Conservation (phyloP, 2,329 filamentous ascomycete genomes). For the Alternaria incomplexa region DNA sequence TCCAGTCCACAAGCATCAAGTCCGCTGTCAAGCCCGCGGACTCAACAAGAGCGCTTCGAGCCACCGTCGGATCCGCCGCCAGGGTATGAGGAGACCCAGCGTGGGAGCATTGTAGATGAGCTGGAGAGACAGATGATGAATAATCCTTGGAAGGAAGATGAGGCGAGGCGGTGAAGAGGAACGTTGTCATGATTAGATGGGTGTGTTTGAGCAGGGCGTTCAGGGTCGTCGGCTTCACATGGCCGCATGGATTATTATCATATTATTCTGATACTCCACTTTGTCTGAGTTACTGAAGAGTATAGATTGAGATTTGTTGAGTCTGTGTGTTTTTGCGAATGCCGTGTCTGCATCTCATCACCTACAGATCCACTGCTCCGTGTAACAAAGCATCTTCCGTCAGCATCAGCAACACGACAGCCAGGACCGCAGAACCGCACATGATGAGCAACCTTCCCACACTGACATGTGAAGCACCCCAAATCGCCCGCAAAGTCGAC, state of each 20-base stretch:
- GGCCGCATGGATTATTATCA: neutral
- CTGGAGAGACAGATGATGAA: conserved; percentile 61
- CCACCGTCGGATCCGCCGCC: conserved; percentile 80
- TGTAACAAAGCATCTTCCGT: neutral
- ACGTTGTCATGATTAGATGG: conserved; percentile 4
- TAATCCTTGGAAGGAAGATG: conserved; percentile 20
- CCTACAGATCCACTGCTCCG: neutral
- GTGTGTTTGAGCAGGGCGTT: conserved; percentile 38
- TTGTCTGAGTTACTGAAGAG: neutral
- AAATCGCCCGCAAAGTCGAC: neutral
- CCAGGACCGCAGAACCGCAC: conserved; percentile 3
- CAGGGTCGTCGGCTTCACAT: conserved; percentile 9
- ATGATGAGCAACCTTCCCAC: neutral
- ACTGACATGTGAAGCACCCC: conserved; percentile 12
- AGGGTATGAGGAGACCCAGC: conserved; percentile 89
- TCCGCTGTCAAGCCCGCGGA: conserved; percentile 36
- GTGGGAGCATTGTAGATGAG: conserved; percentile 76
- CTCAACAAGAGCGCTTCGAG: conserved; percentile 47
- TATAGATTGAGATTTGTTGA: neutral
- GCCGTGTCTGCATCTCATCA: neutral
- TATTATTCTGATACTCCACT: neutral
- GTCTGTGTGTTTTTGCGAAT: neutral
- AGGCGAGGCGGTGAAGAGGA: conserved; percentile 18
- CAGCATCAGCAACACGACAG: conserved; percentile 4
- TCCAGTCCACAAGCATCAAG: conserved; percentile 36